phyloP scores from a whole-genome alignment of 2,329 filamentous ascomycete species.

The Colletotrichum sp. region DNA sequence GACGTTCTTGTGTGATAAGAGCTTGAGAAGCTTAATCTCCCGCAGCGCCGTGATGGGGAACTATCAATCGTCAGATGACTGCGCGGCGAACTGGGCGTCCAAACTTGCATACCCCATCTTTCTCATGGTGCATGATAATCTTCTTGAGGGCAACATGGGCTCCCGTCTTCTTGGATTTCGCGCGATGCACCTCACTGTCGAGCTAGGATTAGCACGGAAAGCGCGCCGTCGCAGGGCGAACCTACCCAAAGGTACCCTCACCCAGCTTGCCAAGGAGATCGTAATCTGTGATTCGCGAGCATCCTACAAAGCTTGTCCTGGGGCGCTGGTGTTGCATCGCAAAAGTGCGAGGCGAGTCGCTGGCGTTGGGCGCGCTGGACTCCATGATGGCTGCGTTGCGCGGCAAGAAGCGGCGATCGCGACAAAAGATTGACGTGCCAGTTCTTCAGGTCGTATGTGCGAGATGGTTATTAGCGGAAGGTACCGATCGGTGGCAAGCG shows the following conservation, averaged over 20 bases:
- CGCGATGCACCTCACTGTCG: conserved; percentile 85
- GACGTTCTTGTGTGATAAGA: conserved; percentile 90
- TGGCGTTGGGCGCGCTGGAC: conserved; percentile 26
- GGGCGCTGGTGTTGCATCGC: conserved; percentile 61
- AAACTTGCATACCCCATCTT: conserved; percentile 75
- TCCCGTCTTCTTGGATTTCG: conserved; percentile 75
- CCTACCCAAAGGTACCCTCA: conserved; percentile 92
- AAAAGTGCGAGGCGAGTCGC: conserved; percentile 60
- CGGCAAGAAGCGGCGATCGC: conserved; percentile 7
- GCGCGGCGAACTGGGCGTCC: background rate
- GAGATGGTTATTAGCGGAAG: background rate
- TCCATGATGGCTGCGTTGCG: conserved; percentile 13
- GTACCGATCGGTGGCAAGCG: background rate
- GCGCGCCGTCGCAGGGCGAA: conserved; percentile 2
- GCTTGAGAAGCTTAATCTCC: conserved; percentile 96
- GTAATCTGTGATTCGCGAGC: conserved; percentile 82
- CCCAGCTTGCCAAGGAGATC: conserved; percentile 84
- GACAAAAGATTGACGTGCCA: background rate
- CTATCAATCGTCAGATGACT: conserved; percentile 37
- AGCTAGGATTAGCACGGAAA: background rate
- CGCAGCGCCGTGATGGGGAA: conserved; percentile 98
- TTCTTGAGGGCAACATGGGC: conserved; percentile 90
- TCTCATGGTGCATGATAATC: conserved; percentile 99
- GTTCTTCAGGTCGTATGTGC: background rate
- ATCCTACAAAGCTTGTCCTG: conserved; percentile 75